phyloP scores from a whole-genome alignment of 441 rosid species.

The Populus trichocarpa region DNA sequence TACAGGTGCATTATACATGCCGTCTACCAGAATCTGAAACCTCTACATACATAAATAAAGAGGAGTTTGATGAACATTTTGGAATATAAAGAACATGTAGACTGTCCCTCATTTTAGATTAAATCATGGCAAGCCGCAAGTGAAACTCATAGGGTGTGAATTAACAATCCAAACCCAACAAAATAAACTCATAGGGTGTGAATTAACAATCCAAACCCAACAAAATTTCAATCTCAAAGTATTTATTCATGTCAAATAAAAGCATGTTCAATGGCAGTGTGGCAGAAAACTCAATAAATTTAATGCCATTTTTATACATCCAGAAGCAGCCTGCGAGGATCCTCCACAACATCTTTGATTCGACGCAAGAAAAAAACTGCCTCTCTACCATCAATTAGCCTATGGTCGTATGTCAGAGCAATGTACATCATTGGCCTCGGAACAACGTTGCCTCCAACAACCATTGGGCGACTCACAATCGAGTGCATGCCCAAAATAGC shows the following conservation, averaged over 20 bases:
- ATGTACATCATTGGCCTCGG: slow-evolving; percentile 99
- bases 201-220: slow-evolving; percentile 12
- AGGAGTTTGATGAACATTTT: neutral
- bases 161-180: too few species aligned
- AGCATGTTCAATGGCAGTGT: slow-evolving; percentile 1
- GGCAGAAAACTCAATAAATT: slow-evolving; percentile 14
- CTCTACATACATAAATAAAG: neutral
- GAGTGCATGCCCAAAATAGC: slow-evolving; percentile 99
- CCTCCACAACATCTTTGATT: slow-evolving; percentile 93
- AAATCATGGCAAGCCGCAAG: slow-evolving; percentile 28
- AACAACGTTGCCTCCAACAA: slow-evolving; percentile 65
- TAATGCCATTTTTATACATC: slow-evolving; percentile 51
- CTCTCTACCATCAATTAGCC: slow-evolving; percentile 99
- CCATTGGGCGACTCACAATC: slow-evolving; percentile 92
- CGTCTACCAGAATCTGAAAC: neutral
- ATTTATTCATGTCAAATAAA: slow-evolving; percentile 24
- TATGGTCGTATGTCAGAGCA: slow-evolving; percentile 90
- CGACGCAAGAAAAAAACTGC: slow-evolving; percentile 96
- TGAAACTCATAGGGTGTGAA: slow-evolving; percentile 21
- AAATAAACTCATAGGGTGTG: too few species aligned
- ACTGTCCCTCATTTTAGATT: slow-evolving; percentile 21
- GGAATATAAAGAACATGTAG: neutral
- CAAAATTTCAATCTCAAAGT: slow-evolving; percentile 28
- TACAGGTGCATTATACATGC: neutral
- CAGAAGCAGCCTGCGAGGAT: slow-evolving; percentile 88